These are phyloP conservation scores for Citrus sp. DNA, from an alignment of 345 rosid genomes.

Conservation along the genomic window DNA sequence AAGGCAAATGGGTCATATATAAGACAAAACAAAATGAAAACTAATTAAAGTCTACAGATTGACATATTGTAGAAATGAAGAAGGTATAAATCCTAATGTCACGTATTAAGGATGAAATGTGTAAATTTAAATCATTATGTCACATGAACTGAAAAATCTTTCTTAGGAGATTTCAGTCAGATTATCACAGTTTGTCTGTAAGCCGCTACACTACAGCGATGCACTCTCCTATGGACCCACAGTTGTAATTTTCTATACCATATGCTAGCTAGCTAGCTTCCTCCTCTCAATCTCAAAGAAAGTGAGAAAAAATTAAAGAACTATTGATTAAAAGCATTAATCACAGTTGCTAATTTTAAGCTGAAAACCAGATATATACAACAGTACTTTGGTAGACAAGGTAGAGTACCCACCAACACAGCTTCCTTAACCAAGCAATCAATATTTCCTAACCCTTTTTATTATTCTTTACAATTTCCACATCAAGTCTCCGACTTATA, in stretches of 20 bases:
- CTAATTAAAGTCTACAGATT: too few species aligned
- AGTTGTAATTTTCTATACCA: slow-evolving; percentile 6
- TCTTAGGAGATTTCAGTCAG: slow-evolving; percentile 31
- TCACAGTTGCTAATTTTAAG: not conserved
- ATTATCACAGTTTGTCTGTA: slow-evolving; percentile 23
- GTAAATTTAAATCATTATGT: slow-evolving; percentile 10
- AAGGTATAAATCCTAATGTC: not conserved
- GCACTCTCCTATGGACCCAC: slow-evolving; percentile 24
- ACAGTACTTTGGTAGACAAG: slow-evolving; percentile 20
- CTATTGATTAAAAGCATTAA: not conserved
- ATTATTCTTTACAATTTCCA: slow-evolving; percentile 2
- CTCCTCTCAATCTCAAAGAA: not conserved
- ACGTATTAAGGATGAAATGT: slow-evolving; percentile 7
- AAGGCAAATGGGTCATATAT: too few species aligned
- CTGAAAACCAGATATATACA: slow-evolving; percentile 12
- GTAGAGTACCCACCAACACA: slow-evolving; percentile 45
- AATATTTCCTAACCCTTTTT: not conserved
- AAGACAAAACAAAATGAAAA: too few species aligned
- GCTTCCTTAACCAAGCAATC: slow-evolving; percentile 31
- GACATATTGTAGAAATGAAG: not conserved
- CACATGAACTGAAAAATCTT: slow-evolving; percentile 17
- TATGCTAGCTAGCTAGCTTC: not conserved
- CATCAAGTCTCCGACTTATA: slow-evolving; percentile 8
- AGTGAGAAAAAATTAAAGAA: slow-evolving; percentile 8
- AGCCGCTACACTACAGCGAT: slow-evolving; percentile 11